Percentiles rank a stretch among this genome's conserved stretches.
Evolutionary conservation across 805 yeast species (phyloP).

Genomic region (Candida mattraensis): DNA sequence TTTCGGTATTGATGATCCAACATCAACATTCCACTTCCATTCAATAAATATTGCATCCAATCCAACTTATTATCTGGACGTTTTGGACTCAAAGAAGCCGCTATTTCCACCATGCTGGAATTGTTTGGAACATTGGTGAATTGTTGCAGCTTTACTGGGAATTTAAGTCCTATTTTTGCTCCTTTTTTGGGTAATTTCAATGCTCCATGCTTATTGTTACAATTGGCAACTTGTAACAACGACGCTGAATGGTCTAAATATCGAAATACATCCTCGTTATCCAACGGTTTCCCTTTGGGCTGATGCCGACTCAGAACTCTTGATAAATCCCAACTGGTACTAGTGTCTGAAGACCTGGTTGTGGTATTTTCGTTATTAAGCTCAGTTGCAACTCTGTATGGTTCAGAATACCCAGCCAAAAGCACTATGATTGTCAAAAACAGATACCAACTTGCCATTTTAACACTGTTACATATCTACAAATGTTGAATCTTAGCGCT

Average conservation of each 20-base stretch:
- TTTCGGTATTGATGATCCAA: conserved; percentile 19
- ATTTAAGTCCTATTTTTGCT: conserved; percentile 6
- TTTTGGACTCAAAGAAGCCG: conserved; percentile 14
- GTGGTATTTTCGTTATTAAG: too few species aligned
- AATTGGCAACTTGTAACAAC: conserved; percentile 20
- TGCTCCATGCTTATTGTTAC: conserved; percentile 20
- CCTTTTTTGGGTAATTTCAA: conserved; percentile 10
- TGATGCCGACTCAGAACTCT: conserved; percentile 19
- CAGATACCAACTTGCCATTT: too few species aligned
- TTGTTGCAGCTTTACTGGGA: conserved; percentile 13
- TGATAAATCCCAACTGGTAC: conserved; percentile 19
- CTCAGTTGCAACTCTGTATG: too few species aligned
- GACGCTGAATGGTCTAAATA: conserved; percentile 21
- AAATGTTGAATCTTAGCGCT: too few species aligned
- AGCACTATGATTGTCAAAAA: too few species aligned
- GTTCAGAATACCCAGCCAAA: too few species aligned
- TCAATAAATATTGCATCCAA: conserved; percentile 19
- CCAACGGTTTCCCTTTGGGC: conserved; percentile 16
- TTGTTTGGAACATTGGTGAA: conserved; percentile 15
- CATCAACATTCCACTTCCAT: conserved; percentile 19
- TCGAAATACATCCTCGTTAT: conserved; percentile 6
- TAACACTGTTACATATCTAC: too few species aligned
- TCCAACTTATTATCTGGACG: conserved; percentile 14
- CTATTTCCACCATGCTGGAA: conserved; percentile 12
- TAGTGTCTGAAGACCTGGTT: conserved; percentile 2